These are phyloP conservation scores for Exophiala sp. DNA, from an alignment of 2,329 filamentous ascomycete genomes.

Conservation along the genomic window DNA sequence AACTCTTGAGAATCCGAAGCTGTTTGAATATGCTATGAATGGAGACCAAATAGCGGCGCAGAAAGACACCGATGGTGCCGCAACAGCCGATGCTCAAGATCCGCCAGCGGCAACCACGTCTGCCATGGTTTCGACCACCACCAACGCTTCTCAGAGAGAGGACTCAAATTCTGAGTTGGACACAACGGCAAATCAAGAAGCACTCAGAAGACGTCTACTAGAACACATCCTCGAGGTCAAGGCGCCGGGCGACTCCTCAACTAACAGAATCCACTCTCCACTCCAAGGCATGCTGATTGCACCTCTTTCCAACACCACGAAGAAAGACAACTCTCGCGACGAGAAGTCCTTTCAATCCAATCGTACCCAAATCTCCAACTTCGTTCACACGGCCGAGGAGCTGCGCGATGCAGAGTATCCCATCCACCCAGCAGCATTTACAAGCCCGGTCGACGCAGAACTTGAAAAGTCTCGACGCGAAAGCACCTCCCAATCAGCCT, in stretches of 20 bases:
- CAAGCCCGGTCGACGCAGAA: slow-evolving; percentile 52
- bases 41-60: not conserved
- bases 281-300: slow-evolving; percentile 78
- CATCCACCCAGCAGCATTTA: slow-evolving; percentile 73
- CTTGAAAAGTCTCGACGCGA: slow-evolving; percentile 54
- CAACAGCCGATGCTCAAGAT: not conserved
- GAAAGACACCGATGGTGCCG: not conserved
- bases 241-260: slow-evolving; percentile 79
- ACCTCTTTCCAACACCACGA: slow-evolving; percentile 64
- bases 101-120: not conserved
- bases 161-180: not conserved
- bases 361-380: slow-evolving; percentile 77
- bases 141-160: not conserved
- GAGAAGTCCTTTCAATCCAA: slow-evolving; percentile 67
- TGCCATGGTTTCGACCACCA: not conserved
- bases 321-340: slow-evolving; percentile 60
- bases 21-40: not conserved
- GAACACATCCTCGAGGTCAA: slow-evolving; percentile 84
- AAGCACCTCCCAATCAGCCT: slow-evolving; percentile 43
- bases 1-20: slow-evolving; percentile 56
- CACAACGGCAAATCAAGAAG: not conserved
- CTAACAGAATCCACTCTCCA: slow-evolving; percentile 79
- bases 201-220: slow-evolving; percentile 63
- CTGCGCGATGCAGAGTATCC: slow-evolving; percentile 79
- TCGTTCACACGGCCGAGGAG: slow-evolving; percentile 68